Evolutionary conservation across 176 grass and related monocot species (phyloP), one percentile per base, ranked within the genome.

Genomic region (Leersia perrieri): DNA sequence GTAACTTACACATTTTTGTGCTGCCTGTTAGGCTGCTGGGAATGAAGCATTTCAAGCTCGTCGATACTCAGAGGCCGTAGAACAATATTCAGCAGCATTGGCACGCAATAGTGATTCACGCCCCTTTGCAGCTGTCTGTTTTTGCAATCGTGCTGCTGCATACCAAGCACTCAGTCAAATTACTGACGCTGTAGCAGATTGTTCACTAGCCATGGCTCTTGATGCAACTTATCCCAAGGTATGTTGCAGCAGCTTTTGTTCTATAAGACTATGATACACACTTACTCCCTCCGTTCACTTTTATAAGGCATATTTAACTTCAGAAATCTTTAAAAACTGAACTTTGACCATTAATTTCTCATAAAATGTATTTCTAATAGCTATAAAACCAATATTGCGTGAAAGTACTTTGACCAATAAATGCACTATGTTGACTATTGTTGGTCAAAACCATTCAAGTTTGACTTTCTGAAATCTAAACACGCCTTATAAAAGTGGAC

Each of bases 161-260:
- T 93, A 91, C 72, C 97, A 99, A 95, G 90, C 93, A 71, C 87
- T 95, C 5, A 87, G 93, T 57, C 97, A 99, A 88, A 73, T 99
- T 76, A 93, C 93, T 64, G 97, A 99, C 88, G 97, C 97, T 12
- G 93, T 99, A 35, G 93, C 97, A 76, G 97, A 99, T 86, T 99
- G 97, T 44, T 96, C 90, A 39, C 84, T 99, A 75, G 93, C 97
- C 77, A 99, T 99, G 83, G 90, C 92, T 88, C 90, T 99, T 60
- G 90, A 96, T 90, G 42, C 87, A 84, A 88, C 86, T 85, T 99
- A 96, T 83, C 76, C 79, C 15, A 99, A 99, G 97, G 97, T 99
- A 79, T 70, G 45, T 51, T 44, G 11, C 40, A 22, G n/a, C 60
- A 68, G 28, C 40, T 84, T 58, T 73, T 68, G 62, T 84, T 70